Conservation (phyloP, 164 flowering plant species). For the Macadamia integrifolia region DNA sequence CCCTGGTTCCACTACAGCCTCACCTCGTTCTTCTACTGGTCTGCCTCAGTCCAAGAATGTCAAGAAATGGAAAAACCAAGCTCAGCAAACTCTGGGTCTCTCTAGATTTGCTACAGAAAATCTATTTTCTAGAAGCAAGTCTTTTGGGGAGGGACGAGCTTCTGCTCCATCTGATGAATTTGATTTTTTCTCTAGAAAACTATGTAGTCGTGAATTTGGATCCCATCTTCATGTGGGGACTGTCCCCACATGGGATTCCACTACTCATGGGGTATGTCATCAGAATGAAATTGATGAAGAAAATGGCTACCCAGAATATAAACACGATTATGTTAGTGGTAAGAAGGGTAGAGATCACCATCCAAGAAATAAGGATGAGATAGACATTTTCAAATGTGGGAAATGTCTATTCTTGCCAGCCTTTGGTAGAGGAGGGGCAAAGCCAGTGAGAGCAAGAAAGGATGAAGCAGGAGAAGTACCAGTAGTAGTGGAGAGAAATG, state of each 20-base stretch:
- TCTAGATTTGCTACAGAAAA: conserved; percentile 9
- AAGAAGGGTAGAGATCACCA: background rate
- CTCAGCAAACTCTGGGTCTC: conserved; percentile 21
- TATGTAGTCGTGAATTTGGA: background rate
- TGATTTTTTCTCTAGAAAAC: conserved; percentile 30
- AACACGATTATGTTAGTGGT: background rate
- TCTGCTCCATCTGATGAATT: conserved; percentile 36
- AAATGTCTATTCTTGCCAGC: conserved; percentile 62
- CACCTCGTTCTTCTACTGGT: conserved; percentile 27
- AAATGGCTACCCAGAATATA: too few relatives aligned
- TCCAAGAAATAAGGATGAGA: conserved; percentile 12
- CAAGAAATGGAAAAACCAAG: conserved; percentile 29
- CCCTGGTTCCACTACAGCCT: conserved; percentile 40
- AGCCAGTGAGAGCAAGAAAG: conserved; percentile 36
- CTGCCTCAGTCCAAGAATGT: conserved; percentile 22
- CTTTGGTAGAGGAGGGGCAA: conserved; percentile 36
- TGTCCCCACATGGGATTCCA: too few relatives aligned
- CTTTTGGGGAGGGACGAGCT: conserved; percentile 52
- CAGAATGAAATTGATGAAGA: background rate
- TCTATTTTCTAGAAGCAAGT: conserved; percentile 47
- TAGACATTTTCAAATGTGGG: conserved; percentile 41
- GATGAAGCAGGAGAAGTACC: conserved; percentile 9
- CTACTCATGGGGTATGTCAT: too few relatives aligned
- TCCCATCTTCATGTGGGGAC: too few relatives aligned
- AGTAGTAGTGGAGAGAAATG: conserved; percentile 3